Base-by-base conservation (phyloP, 192 early-diverging fungal genomes). In the Rhizoclosmatium globosum region DNA sequence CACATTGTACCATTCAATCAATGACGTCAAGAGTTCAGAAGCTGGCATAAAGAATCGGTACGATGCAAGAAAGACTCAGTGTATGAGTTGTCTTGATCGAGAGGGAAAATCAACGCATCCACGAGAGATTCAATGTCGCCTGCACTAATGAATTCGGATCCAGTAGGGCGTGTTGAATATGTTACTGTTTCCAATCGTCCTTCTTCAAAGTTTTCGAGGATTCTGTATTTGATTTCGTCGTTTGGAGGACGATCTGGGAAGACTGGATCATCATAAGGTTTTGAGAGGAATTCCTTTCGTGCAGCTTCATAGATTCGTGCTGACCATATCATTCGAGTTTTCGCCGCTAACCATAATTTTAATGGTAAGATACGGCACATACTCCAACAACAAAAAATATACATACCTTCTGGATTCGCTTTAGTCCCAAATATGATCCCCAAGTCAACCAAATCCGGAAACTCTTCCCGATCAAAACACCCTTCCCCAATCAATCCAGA, bases 1-100 rank as follows among this genome's bases (percentile, higher is more conserved):
- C 3, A 85, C 85, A 76, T 89, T 89, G 79, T 90, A 90, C 88
- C 88, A 90, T 64, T 87, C 86, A 21, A 88, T 82, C 31, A 90
- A 74, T 3, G 56, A 74, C n/a, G 81, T 74, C 44, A 90, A 68
- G 4, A 90, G 60, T 19, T 78, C 60, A 15, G 41, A 41, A 1
- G 83, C 45, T 3, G 84, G 68, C 21, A 90, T 62, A 77, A 85
- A 88, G 68, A 85, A 90, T 3, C 88, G 87, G 71, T 82, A 89
- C 0, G 85, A 83, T 2, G 86, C 88, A 13, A 90, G 74, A 70
- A 90, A 90, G 11, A 88, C 85, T 90, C 85, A 7, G 85, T 83
- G 69, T 84, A 90, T 39, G 83, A 82, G 77, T 85, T 85, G 60
- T 90, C 87, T 84, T 87, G 85, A 9, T 81, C 79, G 47, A 88